Percentiles rank a stretch among this genome's conserved stretches.
Evolutionary conservation across 441 rosid genomes (phyloP).

Genomic region (Gossypium lobatum): DNA sequence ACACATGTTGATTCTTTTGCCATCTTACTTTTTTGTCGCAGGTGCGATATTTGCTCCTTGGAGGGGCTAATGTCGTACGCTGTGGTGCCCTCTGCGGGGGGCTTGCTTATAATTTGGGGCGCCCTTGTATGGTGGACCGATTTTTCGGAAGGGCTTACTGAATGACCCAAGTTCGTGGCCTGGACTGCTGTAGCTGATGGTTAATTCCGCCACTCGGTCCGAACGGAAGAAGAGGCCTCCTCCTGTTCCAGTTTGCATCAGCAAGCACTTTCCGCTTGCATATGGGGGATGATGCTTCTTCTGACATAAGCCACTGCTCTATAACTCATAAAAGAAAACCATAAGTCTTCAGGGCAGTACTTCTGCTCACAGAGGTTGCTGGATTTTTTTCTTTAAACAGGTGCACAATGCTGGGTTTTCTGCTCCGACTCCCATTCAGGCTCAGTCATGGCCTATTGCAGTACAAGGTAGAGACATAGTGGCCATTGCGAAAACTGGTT

Average conservation of each 20-base stretch:
- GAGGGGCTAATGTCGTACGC: constrained; percentile 99
- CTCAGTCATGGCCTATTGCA: constrained; percentile 98
- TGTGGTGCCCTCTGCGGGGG: constrained; percentile 79
- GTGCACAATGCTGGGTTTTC: constrained; percentile 87
- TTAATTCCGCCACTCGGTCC: constrained; percentile 78
- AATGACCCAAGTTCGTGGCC: constrained; percentile 64
- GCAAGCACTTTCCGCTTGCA: constrained; percentile 58
- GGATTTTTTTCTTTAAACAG: constrained; percentile 58
- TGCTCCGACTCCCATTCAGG: constrained; percentile 98
- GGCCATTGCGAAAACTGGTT: constrained; percentile 97
- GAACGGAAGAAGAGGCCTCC: constrained; percentile 84
- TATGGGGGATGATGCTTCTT: constrained; percentile 93
- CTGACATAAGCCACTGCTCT: constrained; percentile 58
- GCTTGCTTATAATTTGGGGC: constrained; percentile 69
- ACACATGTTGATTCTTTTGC: constrained; percentile 44
- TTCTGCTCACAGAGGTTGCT: constrained; percentile 49
- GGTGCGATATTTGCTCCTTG: constrained; percentile 99
- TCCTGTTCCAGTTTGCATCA: constrained; percentile 66
- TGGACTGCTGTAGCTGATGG: constrained; percentile 78
- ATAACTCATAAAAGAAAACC: constrained; percentile 37
- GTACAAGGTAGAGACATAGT: constrained; percentile 87
- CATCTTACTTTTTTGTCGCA: constrained; percentile 67
- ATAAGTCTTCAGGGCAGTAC: constrained; percentile 39
- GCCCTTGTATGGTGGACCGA: constrained; percentile 68
- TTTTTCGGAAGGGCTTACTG: constrained; percentile 62